Base-by-base conservation (phyloP, 2,329 filamentous ascomycete species). In the Zymoseptoria crescenta region DNA sequence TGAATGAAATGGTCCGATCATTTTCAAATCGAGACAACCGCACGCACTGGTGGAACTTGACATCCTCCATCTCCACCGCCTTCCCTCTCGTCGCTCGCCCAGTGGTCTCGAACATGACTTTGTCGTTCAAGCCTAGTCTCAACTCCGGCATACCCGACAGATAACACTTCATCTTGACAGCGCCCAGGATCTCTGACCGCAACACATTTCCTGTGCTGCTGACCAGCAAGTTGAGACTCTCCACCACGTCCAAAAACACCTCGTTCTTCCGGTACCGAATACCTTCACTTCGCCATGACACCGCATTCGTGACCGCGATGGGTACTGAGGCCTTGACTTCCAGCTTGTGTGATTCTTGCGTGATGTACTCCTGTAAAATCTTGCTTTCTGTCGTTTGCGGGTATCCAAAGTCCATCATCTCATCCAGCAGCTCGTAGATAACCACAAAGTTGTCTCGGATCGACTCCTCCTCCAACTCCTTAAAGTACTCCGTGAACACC, bases 371-470 rank as follows among this genome's bases (percentile, higher is more conserved):
- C 76, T 99, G 94, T 62, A 99, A 80, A 74, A 99, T 99, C 83
- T 99, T 99, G 74, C 86, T 90, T 76, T 99, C 94, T 66, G 94
- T 99, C 8, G 94, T 99, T 76, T 99, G 94, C 5, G 94, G 94
- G 75, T 99, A 96, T 64, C 94, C 94, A 80, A 99, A 99, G 77
- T 99, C 94, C 94, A 99, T 99, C 94, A 99, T 99, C 80, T 99
- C 94, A 73, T 99, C 94, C 64, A 99, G 84, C 62, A 99, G 79
- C 77, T 99, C 94, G 81, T 99, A 99, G 72, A 99, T 99, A 73
- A 99, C 87, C 75, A 99, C 94, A 73, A 99, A 99, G 80, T 99
- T 99, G 80, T 99, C 94, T 69, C 94, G 86, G 74, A 99, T 99
- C 69, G 91, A 96, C 77, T 99, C 94, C 76, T 99, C 94, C 76